Evolutionary conservation across 257 asterid genomes (phyloP).

Genomic region (Solanum dulcamara): DNA sequence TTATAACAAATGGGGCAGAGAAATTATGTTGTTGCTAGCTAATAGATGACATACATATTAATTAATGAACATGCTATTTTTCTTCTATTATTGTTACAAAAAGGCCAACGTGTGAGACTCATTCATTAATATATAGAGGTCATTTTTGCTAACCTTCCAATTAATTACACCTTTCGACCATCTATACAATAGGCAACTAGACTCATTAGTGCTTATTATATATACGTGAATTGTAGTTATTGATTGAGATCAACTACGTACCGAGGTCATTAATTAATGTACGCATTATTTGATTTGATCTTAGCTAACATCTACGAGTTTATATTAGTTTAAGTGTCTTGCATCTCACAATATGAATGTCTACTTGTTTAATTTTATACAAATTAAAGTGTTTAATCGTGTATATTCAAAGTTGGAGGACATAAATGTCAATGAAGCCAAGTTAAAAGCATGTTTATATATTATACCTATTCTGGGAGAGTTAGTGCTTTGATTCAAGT

Average conservation of each 20-base stretch:
- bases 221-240: background rate
- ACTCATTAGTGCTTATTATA: background rate
- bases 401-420: rapidly evolving
- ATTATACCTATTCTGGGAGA: too few relatives aligned
- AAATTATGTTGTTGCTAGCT: background rate
- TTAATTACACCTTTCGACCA: background rate
- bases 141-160: background rate
- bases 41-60: background rate
- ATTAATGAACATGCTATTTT: background rate
- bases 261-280: too few relatives aligned
- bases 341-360: too few relatives aligned
- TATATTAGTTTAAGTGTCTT: too few relatives aligned
- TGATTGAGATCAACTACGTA: background rate
- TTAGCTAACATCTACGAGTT: rapidly evolving
- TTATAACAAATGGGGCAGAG: background rate
- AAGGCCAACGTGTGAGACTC: background rate
- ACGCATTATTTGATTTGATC: too few relatives aligned
- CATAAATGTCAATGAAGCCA: too few relatives aligned
- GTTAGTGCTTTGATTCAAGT: too few relatives aligned
- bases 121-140: background rate
- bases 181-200: background rate
- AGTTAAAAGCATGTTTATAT: too few relatives aligned
- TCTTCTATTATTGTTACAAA: background rate
- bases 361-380: too few relatives aligned
- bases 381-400: too few relatives aligned